Conservation (phyloP, 345 rosid species). For the Boechera stricta region DNA sequence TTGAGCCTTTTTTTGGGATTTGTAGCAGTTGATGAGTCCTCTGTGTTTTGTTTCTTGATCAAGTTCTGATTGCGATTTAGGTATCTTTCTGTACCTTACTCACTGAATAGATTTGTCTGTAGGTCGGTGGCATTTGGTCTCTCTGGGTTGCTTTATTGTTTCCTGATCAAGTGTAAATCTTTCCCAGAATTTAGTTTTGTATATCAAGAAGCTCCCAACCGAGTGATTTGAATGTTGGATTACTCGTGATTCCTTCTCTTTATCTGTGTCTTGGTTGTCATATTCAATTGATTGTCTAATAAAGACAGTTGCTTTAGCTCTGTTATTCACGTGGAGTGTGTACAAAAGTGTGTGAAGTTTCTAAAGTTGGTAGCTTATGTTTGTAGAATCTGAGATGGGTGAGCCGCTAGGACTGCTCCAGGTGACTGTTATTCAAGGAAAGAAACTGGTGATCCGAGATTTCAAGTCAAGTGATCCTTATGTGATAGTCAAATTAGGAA, state of each 20-base stretch:
- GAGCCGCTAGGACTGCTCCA: conserved; percentile 75
- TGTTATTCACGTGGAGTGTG: neutral
- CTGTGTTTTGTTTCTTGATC: conserved; percentile 15
- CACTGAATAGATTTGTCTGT: conserved; percentile 9
- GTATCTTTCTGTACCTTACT: conserved; percentile 4
- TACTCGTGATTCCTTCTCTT: conserved; percentile 15
- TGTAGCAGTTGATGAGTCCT: conserved; percentile 18
- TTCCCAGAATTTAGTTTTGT: conserved; percentile 12
- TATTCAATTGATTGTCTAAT: conserved; percentile 5
- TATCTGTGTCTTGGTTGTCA: conserved; percentile 24
- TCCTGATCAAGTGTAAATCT: conserved; percentile 12
- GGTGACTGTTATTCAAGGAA: conserved; percentile 81
- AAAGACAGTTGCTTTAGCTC: conserved; percentile 24
- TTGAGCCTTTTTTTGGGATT: conserved; percentile 13
- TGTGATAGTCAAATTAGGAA: conserved; percentile 82
- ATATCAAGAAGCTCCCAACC: conserved; percentile 24
- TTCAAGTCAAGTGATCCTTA: conserved; percentile 98
- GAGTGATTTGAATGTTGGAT: conserved; percentile 3
- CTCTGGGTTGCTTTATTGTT: conserved; percentile 30
- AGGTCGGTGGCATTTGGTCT: conserved; percentile 17
- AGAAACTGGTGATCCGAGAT: conserved; percentile 81
- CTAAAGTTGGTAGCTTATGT: conserved; percentile 25
- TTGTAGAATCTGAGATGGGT: conserved; percentile 53
- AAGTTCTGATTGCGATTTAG: conserved; percentile 24
- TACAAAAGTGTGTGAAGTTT: conserved; percentile 1